These are phyloP conservation scores for Parsonsia alboflavescens DNA, from an alignment of 257 asterid species.

Conservation along the genomic window DNA sequence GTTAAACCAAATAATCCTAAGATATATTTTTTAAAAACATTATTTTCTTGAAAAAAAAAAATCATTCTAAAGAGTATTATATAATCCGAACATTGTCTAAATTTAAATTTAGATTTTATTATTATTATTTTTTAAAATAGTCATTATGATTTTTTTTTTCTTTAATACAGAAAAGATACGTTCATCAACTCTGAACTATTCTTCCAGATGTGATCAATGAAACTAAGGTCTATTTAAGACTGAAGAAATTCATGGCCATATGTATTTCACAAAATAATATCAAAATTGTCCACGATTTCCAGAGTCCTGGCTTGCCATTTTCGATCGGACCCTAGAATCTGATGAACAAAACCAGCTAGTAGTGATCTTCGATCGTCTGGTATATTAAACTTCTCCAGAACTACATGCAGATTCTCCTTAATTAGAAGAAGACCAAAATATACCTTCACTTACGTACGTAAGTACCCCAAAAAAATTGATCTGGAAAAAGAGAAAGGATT, in stretches of 20 bases:
- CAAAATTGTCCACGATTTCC: not conserved
- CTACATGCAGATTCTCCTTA: not conserved
- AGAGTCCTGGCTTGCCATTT: not conserved
- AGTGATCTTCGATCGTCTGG: conserved; percentile 16
- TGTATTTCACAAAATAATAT: not conserved
- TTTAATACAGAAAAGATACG: too few species aligned
- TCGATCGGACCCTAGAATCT: conserved; percentile 3
- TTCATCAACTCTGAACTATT: not conserved
- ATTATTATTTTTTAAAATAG: too few species aligned
- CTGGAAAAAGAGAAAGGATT: not conserved
- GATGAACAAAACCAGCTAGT: conserved; percentile 5
- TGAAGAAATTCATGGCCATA: not conserved
- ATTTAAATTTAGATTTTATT: too few species aligned
- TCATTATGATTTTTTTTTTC: too few species aligned
- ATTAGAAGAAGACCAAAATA: not conserved
- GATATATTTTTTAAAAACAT: too few species aligned
- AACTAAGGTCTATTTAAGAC: not conserved
- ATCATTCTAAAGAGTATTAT: too few species aligned
- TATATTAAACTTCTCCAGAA: not conserved
- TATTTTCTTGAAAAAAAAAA: too few species aligned
- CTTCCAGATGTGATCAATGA: not conserved
- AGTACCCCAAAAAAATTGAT: not conserved
- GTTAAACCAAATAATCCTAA: too few species aligned
- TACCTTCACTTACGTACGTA: not conserved
- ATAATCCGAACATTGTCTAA: too few species aligned